Percentiles rank a stretch among this genome's conserved stretches.
Conservation (phyloP, 2,329 filamentous ascomycete genomes). For the Zymoseptoria brevis region DNA sequence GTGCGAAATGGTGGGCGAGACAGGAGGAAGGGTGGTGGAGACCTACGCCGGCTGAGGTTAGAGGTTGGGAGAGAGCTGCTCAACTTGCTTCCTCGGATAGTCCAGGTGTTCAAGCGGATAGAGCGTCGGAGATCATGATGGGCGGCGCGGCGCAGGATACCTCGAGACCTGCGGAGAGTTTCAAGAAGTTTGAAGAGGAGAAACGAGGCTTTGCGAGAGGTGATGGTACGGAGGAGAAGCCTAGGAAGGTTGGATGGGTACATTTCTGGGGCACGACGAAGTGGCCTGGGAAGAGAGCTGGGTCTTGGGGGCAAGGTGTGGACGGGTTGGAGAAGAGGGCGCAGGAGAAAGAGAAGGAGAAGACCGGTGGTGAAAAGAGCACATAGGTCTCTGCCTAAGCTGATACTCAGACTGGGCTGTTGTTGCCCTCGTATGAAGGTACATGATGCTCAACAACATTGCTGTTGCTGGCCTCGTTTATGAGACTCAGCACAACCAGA, state of each 20-base stretch:
- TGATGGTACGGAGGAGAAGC: constrained; percentile 30
- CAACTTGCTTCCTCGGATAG: not conserved
- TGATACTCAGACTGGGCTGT: not conserved
- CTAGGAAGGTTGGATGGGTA: constrained; percentile 45
- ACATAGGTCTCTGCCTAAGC: not conserved
- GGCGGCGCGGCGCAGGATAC: constrained; percentile 19
- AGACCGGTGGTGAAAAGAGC: not conserved
- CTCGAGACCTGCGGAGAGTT: constrained; percentile 32
- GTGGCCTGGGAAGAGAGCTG: constrained; percentile 39
- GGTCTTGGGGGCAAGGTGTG: constrained; percentile 45
- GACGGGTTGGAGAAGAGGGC: constrained; percentile 39
- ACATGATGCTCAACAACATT: not conserved
- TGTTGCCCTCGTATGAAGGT: not conserved
- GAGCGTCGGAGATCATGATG: constrained; percentile 15
- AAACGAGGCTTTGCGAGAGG: not conserved
- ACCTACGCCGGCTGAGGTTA: constrained; percentile 54
- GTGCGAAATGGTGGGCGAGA: constrained; percentile 61
- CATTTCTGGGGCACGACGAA: constrained; percentile 48
- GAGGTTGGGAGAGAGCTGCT: constrained; percentile 56
- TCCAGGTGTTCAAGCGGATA: not conserved
- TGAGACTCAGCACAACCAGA: too few relatives aligned
- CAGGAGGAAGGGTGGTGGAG: constrained; percentile 57
- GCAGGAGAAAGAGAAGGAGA: constrained; percentile 21
- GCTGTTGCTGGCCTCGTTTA: too few relatives aligned
- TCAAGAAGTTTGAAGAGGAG: constrained; percentile 34